Base-by-base conservation (phyloP, 257 asterid species). In the Lavandula angustifolia region DNA sequence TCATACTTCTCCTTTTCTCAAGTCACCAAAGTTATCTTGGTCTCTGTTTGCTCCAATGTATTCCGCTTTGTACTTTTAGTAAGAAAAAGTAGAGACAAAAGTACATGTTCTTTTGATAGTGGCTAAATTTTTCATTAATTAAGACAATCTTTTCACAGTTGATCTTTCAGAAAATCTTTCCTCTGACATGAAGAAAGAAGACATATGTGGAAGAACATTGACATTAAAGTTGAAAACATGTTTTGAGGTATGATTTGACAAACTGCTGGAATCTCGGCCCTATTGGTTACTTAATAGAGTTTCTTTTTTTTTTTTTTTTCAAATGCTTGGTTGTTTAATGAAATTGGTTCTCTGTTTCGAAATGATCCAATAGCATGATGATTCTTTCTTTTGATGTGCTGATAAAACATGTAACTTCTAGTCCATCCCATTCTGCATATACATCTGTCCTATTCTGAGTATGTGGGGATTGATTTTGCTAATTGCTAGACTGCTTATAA, bases 91-190 rank as follows among this genome's bases (percentile, higher is more conserved):
- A 42, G 27, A 22, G 27, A 22, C 27, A 22, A 22, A 22, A 40
- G 3, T 41, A 7, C 42, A 12, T 51, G 50, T 52, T 52, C n/a
- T 47, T 41, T 51, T 27, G 62, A 13, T 60, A 35, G 50, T 10
- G 7, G 54, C 32, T 68, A 67, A 58, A 42, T 8, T 40, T 29
- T 73, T 27, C 22, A 46, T 14, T 43, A 46, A 68, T n/a, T 46
- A 16, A 41, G 38, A 54, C 34, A 46, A 41, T 59, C 54, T 64
- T 60, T 69, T 80, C 72, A 78, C 85, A 94, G 99, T 54, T 74
- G 92, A 89, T 52, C 85, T 94, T 71, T 82, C 96, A 9, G 99
- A 87, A 72, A 84, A 77, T 82, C 96, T 94, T 73, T 86, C 95
- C 43, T 70, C 81, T 29, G 99, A 87, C 76, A 72, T 94, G 95